Conservation (phyloP, 257 asterid species). For the Henckelia pumila region DNA sequence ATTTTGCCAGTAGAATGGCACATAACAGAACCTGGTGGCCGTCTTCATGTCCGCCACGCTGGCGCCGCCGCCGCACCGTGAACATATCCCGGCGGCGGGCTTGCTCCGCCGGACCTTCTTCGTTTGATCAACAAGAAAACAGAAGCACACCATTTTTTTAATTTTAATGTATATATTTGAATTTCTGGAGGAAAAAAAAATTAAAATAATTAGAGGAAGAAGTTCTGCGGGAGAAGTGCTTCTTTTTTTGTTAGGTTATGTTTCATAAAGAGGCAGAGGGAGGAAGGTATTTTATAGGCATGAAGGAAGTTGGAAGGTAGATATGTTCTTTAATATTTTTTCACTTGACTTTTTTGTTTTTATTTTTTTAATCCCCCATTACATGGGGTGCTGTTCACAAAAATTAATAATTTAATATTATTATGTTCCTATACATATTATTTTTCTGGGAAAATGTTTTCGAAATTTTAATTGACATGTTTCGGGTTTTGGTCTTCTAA, state of each 20-base stretch:
- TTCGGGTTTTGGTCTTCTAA: too few species aligned
- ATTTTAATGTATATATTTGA: too few species aligned
- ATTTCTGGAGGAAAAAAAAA: background rate
- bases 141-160: conserved; percentile 87
- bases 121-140: conserved; percentile 90
- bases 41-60: conserved; percentile 97
- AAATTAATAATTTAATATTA: too few species aligned
- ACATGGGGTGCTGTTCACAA: background rate
- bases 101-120: conserved; percentile 69
- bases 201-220: too few species aligned
- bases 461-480: too few species aligned
- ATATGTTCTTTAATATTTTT: background rate
- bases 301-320: background rate
- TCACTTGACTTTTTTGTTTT: too few species aligned
- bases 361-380: background rate
- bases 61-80: conserved; percentile 97
- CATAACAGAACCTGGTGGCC: conserved; percentile 82
- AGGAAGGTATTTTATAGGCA: background rate
- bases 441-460: too few species aligned
- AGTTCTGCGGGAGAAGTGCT: background rate
- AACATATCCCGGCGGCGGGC: conserved; percentile 89
- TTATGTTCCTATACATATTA: too few species aligned
- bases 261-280: background rate
- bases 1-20: conserved; percentile 76
- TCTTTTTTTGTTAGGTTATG: background rate